Evolutionary conservation across 2,329 filamentous ascomycete species (phyloP).

Genomic region (Capronia epimyces): DNA sequence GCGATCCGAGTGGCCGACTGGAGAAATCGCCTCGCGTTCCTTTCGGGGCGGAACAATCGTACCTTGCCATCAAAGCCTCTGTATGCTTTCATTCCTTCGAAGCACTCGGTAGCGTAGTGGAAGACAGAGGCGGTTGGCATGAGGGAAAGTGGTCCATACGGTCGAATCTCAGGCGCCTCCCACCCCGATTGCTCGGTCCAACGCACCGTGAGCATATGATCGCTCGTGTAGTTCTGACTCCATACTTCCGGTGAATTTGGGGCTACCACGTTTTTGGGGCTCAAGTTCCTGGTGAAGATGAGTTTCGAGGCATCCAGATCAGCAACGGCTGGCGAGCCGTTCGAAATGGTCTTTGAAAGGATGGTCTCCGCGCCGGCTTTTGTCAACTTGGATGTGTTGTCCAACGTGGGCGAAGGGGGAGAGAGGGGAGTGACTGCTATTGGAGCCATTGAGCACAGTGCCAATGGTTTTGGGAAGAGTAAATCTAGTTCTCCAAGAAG

Average conservation of each 20-base stretch:
- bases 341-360: constrained; percentile 22
- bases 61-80: constrained; percentile 64
- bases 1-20: constrained; percentile 58
- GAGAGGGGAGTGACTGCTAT: constrained; percentile 19
- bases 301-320: constrained; percentile 40
- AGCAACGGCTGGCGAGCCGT: constrained; percentile 15
- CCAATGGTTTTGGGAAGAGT: background rate
- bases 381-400: constrained; percentile 25
- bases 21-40: constrained; percentile 63
- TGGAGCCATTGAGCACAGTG: constrained; percentile 20
- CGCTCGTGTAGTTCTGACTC: constrained; percentile 53
- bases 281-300: constrained; percentile 37
- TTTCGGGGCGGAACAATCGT: constrained; percentile 69
- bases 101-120: constrained; percentile 88
- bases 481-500: background rate
- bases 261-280: constrained; percentile 35
- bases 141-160: constrained; percentile 70
- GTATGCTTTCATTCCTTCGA: constrained; percentile 76
- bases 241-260: constrained; percentile 39
- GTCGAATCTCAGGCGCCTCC: constrained; percentile 66
- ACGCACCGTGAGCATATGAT: constrained; percentile 77
- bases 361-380: constrained; percentile 24
- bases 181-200: constrained; percentile 66
- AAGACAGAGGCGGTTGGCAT: constrained; percentile 75
- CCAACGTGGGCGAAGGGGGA: constrained; percentile 21